These are phyloP conservation scores for Viola pubescens DNA, from an alignment of 441 rosid species.

Conservation along the genomic window DNA sequence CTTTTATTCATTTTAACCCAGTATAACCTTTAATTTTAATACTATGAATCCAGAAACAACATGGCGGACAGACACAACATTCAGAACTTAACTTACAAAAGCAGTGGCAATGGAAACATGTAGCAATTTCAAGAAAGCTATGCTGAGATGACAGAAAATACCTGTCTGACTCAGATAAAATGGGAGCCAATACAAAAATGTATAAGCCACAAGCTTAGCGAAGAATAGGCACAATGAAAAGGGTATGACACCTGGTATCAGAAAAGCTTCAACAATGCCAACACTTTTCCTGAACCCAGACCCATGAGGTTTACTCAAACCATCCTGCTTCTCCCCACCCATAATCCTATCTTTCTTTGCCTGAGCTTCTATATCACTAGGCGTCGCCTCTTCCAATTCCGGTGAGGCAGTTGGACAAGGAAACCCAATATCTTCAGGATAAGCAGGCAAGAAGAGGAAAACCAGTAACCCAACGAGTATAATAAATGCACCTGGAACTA, in stretches of 20 bases:
- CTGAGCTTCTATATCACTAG: constrained; percentile 36
- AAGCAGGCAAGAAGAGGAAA: constrained; percentile 74
- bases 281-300: constrained; percentile 57
- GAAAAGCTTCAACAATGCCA: constrained; percentile 76
- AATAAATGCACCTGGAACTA: constrained; percentile 71
- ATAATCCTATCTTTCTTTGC: constrained; percentile 10
- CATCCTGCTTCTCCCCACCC: constrained; percentile 14
- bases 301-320: constrained; percentile 12
- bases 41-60: too few relatives aligned
- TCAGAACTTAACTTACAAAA: too few relatives aligned
- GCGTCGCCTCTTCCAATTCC: constrained; percentile 1
- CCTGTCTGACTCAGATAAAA: constrained; percentile 89
- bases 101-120: too few relatives aligned
- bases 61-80: too few relatives aligned
- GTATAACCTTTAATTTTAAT: too few relatives aligned
- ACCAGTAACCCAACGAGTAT: constrained; percentile 63
- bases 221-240: constrained; percentile 87
- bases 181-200: constrained; percentile 90
- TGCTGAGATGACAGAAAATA: constrained; percentile 18
- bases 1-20: too few relatives aligned
- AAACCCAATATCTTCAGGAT: constrained; percentile 87
- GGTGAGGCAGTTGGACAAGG: constrained; percentile 29
- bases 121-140: too few relatives aligned
- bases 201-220: constrained; percentile 86
- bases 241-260: constrained; percentile 88